These are phyloP conservation scores for Trebouxia sp. DNA, from an alignment of 139 green algal species.

Conservation along the genomic window DNA sequence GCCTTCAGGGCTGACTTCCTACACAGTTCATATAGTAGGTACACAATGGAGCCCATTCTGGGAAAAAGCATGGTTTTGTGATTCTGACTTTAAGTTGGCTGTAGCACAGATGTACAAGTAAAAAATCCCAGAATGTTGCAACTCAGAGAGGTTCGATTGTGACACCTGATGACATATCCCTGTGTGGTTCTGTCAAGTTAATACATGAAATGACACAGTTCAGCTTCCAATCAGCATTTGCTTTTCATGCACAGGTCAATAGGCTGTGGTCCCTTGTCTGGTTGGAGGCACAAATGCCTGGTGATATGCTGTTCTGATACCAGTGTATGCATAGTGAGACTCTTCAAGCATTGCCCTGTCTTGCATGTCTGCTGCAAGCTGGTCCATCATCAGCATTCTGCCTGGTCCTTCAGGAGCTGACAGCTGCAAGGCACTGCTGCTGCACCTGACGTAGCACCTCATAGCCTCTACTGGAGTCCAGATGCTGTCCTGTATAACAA, in stretches of 20 bases:
- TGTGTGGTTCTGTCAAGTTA: too few relatives aligned
- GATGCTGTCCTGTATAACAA: background rate
- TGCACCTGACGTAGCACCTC: conserved; percentile 14
- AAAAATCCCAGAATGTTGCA: too few relatives aligned
- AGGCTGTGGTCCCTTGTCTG: background rate
- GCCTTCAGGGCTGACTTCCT: too few relatives aligned
- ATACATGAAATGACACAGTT: too few relatives aligned
- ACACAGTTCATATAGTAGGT: too few relatives aligned
- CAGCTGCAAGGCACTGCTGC: conserved; percentile 3
- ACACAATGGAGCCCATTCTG: too few relatives aligned
- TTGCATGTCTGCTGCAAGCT: background rate
- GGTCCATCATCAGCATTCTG: conserved; percentile 18
- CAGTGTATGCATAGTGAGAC: conserved; percentile 1
- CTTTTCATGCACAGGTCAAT: background rate
- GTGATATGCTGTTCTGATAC: conserved; percentile 11
- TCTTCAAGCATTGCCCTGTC: background rate
- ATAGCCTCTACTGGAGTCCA: background rate
- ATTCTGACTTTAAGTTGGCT: too few relatives aligned
- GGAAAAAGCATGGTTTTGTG: too few relatives aligned
- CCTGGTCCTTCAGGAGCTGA: background rate
- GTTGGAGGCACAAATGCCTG: conserved; percentile 4
- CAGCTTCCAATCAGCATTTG: too few relatives aligned
- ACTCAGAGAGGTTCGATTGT: too few relatives aligned
- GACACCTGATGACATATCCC: too few relatives aligned
- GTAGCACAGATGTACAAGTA: too few relatives aligned